These are phyloP conservation scores for Rhizoclosmatium sp. DNA, from an alignment of 192 early-diverging fungal genomes.

Conservation along the genomic window DNA sequence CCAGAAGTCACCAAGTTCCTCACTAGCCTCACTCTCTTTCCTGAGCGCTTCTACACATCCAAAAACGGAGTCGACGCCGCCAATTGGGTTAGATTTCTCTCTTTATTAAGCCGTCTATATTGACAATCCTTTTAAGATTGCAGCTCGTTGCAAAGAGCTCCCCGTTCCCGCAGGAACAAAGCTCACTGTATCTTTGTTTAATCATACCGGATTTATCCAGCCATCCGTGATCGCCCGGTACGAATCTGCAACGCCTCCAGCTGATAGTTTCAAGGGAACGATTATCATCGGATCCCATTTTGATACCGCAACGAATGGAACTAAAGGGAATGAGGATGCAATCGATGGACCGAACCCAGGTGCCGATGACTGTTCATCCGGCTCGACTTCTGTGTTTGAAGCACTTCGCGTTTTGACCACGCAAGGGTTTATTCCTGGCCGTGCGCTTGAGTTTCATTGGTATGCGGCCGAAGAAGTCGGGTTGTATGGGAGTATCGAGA, in stretches of 20 bases:
- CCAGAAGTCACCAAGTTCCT: conserved; percentile 14
- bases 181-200: conserved; percentile 34
- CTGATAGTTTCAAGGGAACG: neutral
- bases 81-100: conserved; percentile 24
- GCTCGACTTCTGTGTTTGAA: conserved; percentile 58
- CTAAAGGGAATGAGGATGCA: neutral
- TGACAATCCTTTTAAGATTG: neutral
- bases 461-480: conserved; percentile 89
- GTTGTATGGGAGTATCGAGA: conserved; percentile 76
- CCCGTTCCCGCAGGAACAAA: conserved; percentile 2
- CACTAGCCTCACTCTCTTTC: conserved; percentile 29
- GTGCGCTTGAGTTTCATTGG: conserved; percentile 92
- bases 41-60: conserved; percentile 39
- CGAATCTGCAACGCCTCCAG: conserved; percentile 13
- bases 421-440: conserved; percentile 68
- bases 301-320: neutral
- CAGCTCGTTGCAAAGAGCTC: neutral
- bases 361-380: conserved; percentile 45
- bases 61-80: conserved; percentile 39
- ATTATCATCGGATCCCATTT: conserved; percentile 16
- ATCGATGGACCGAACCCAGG: conserved; percentile 55
- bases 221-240: conserved; percentile 41
- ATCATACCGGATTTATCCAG: conserved; percentile 32
- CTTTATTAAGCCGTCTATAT: neutral
- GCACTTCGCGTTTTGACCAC: conserved; percentile 72